Base-by-base conservation (phyloP, 495 filamentous ascomycete genomes). In the Trichoderma asperelloides region DNA sequence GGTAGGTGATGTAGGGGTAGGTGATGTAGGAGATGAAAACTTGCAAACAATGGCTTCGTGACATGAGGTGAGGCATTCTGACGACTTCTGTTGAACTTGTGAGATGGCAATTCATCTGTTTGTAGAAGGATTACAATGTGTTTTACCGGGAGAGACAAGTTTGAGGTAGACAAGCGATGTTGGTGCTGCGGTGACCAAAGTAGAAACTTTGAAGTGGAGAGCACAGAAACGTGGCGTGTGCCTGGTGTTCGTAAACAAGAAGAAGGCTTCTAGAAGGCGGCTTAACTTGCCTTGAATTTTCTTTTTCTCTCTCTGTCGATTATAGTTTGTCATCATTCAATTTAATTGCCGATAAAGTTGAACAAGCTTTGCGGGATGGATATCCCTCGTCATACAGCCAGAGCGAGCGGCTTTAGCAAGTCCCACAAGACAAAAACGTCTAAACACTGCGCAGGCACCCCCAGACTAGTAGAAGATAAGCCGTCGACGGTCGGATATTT, bases 181-280 rank as follows among this genome's bases (percentile, higher is more conserved):
- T 12, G 55, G 55, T 60, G 23, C 27, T 60, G 55, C 55, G 2
- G 55, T 60, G 55, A 60, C 13, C 18, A 51, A n/a, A n/a, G n/a
- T n/a, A n/a, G 9, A 16, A 45, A 15, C 3, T 45, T 15, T 45
- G 41, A n/a, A 3, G 47, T 9, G 47, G 21, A n/a, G 15, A 47
- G 47, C 16, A 51, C 47, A 51, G 23, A 51, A 3, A 47, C 15
- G 43, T 47, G 47, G 45, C 15, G 13, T 47, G 13, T 47, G 43
- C 43, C 40, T 47, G 5, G 7, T 23, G 47, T 5, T 60, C 15
- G 55, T 1, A 16, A 30, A 30, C 27, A 25, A 30, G 55, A 25
- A 30, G 55, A 60, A 60, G 55, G 55, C 55, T 60, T 60, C 55
- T 60, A 60, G 55, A 60, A 60, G 16, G 43, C 13, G 43, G 43